Evolutionary conservation across 78 protist species (phyloP).

Genomic region (Polysphondylium violaceum): DNA sequence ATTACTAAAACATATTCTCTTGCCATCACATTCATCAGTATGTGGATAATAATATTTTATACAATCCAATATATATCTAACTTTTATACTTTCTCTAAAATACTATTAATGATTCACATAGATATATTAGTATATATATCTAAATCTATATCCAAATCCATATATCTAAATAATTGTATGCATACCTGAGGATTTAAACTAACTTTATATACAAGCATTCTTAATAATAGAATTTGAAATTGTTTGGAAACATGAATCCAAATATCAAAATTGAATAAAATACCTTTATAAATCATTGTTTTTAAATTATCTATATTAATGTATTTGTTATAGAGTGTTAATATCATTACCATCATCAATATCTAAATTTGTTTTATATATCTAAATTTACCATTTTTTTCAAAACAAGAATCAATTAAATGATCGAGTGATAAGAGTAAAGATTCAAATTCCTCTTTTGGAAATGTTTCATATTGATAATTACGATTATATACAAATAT

Average conservation of each 20-base stretch:
- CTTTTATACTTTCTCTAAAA: slow-evolving; percentile 44
- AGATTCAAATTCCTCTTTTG: slow-evolving; percentile 8
- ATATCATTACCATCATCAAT: not conserved
- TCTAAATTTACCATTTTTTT: slow-evolving; percentile 27
- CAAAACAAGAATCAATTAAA: slow-evolving; percentile 25
- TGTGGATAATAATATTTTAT: slow-evolving; percentile 46
- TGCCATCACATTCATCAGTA: not conserved
- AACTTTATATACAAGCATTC: slow-evolving; percentile 22
- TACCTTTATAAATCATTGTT: slow-evolving; percentile 23
- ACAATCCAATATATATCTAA: slow-evolving; percentile 35
- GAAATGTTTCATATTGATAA: slow-evolving; percentile 1
- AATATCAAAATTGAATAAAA: slow-evolving; percentile 56
- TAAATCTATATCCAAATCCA: no score
- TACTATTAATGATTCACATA: not conserved
- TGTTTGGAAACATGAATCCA: slow-evolving; percentile 45
- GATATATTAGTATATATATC: not conserved
- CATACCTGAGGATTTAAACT: not conserved
- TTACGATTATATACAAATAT: not conserved
- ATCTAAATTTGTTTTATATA: not conserved
- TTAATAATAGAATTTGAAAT: slow-evolving; percentile 34
- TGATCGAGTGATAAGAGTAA: slow-evolving; percentile 6
- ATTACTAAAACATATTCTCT: not conserved
- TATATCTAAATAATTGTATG: not conserved
- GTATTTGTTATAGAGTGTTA: no score
- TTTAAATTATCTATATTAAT: not conserved